phyloP scores from a whole-genome alignment of 73 alveolate species.

The Effrenium voratum region DNA sequence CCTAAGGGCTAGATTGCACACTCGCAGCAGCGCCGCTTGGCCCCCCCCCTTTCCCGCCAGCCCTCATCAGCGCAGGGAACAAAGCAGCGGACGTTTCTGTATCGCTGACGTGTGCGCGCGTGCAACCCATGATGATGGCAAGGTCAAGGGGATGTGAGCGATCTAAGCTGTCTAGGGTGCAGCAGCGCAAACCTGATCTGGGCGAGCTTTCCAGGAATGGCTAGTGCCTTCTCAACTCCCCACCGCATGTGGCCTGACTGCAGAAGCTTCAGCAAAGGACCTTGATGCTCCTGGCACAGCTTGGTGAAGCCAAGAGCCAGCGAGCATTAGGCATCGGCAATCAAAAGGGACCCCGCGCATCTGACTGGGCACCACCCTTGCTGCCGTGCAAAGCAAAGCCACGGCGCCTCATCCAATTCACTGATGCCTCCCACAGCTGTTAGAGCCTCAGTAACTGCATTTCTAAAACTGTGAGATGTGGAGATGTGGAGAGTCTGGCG shows the following conservation, averaged over 20 bases:
- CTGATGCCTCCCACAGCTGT: neutral
- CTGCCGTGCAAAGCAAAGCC: neutral
- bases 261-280: constrained; percentile 33
- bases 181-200: neutral
- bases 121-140: neutral
- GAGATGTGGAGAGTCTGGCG: neutral
- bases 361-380: neutral
- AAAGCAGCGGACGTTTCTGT: neutral
- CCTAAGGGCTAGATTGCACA: too few relatives aligned
- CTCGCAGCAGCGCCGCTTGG: too few relatives aligned
- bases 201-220: neutral
- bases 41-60: too few relatives aligned
- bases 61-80: too few relatives aligned
- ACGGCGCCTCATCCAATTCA: constrained; percentile 20
- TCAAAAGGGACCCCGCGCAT: neutral
- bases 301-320: neutral
- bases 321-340: neutral
- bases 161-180: neutral
- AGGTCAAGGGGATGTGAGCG: neutral
- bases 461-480: neutral
- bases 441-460: neutral
- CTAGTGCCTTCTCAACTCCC: neutral
- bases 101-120: neutral
- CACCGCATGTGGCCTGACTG: neutral
- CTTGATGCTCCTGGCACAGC: constrained; percentile 5